Evolutionary conservation across 495 filamentous ascomycete genomes (phyloP).

Genomic region (Parachaetomium inaequale): DNA sequence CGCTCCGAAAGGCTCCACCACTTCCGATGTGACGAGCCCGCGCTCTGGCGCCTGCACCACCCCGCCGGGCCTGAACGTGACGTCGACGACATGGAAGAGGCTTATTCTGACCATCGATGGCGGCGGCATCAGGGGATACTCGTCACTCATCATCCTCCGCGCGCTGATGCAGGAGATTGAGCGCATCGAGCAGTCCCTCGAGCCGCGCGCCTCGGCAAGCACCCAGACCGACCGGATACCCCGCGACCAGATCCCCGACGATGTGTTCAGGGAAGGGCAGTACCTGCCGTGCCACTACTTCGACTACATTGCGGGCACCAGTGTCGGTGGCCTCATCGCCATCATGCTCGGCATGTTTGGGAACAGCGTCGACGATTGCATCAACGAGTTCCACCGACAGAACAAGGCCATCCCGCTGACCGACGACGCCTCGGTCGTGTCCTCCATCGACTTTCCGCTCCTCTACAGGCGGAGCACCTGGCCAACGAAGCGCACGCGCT

Average conservation of each 20-base stretch:
- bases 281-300: conserved; percentile 51
- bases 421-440: conserved; percentile 17
- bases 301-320: conserved; percentile 41
- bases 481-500: conserved; percentile 30
- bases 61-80: conserved; percentile 22
- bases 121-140: conserved; percentile 34
- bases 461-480: conserved; percentile 28
- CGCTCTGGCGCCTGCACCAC: conserved; percentile 6
- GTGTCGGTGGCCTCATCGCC: conserved; percentile 36
- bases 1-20: conserved; percentile 22
- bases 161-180: conserved; percentile 31
- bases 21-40: conserved; percentile 14
- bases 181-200: conserved; percentile 22
- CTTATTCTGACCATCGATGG: conserved; percentile 35
- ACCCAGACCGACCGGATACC: conserved; percentile 29
- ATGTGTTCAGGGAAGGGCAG: conserved; percentile 38
- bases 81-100: conserved; percentile 30
- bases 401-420: conserved; percentile 30
- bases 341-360: conserved; percentile 38
- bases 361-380: conserved; percentile 29
- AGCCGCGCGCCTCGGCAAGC: conserved; percentile 23
- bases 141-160: conserved; percentile 31
- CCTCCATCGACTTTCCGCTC: conserved; percentile 27
- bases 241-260: conserved; percentile 40
- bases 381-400: conserved; percentile 31